Base-by-base conservation (phyloP, 805 yeast species). In the Metschnikowia kunwiensis region DNA sequence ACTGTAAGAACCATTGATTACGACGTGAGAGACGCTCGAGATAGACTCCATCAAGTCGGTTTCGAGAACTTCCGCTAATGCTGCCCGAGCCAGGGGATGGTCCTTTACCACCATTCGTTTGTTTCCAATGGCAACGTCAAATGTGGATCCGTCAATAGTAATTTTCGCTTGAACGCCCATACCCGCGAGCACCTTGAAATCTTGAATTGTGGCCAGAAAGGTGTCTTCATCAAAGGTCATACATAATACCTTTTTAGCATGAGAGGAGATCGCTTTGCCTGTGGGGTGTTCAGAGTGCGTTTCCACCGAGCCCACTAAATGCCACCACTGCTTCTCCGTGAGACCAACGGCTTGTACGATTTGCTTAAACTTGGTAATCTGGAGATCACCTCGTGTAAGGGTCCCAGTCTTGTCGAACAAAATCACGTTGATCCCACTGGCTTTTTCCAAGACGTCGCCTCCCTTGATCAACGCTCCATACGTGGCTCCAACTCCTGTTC, bases 351-450 rank as follows among this genome's bases (percentile, higher is more conserved):
- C 16, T 6, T 27, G 16, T 10, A 13, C 19, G 5, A 39, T 16
- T 16, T 16, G 40, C 20, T 30, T 33, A 18, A 15, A 16, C 5
- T 31, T 28, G 5, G 42, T 27, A 11, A 75, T 42, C 24, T 55
- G 60, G 93, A 93, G 84, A 27, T 74, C 66, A 10, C 98, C 98
- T 0, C 82, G 68, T 0, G 99, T 94, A 28, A 93, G 67, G 0
- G 98, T 93, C 3, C 98, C 98, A 0, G 99, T 93, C 61, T 93
- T 93, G 62, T 93, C 98, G 58, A 93, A 91, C 20, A 93, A 68
- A 18, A 87, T 77, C 9, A 77, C 71, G 44, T 79, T 74, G 25
- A 86, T 68, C 13, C 71, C 63, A 50, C 77, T 76, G 6, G 93
- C 81, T 38, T 65, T 71, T 54, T 93, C 97, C 43, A 93, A 71